Evolutionary conservation across 495 filamentous ascomycete genomes (phyloP).

Genomic region (Oidiodendron maius): DNA sequence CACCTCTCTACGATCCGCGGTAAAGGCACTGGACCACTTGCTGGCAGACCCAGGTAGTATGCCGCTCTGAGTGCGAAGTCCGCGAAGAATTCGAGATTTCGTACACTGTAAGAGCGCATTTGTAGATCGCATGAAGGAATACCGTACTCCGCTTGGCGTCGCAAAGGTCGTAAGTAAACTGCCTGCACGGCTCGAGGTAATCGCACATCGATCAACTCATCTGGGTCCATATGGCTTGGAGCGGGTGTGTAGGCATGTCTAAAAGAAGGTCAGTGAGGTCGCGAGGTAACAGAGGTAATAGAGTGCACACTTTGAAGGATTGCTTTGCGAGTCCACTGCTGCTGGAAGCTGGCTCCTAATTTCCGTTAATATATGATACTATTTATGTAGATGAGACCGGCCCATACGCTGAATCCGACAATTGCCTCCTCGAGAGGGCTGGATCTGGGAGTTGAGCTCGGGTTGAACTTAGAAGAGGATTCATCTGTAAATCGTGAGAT

Average conservation of each 20-base stretch:
- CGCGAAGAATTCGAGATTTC: slow-evolving; percentile 88
- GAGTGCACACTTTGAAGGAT: background rate
- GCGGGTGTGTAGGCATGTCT: background rate
- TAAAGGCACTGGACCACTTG: slow-evolving; percentile 82
- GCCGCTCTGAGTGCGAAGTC: slow-evolving; percentile 94
- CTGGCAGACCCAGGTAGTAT: slow-evolving; percentile 86
- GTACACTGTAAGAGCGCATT: slow-evolving; percentile 82
- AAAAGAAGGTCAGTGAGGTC: background rate
- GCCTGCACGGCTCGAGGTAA: slow-evolving; percentile 75
- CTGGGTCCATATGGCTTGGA: background rate
- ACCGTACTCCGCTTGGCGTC: slow-evolving; percentile 64
- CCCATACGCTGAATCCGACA: background rate
- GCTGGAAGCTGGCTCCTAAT: background rate
- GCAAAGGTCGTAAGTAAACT: slow-evolving; percentile 78
- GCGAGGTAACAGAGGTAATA: background rate
- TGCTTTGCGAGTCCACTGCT: background rate
- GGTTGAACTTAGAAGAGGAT: background rate
- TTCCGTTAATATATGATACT: background rate
- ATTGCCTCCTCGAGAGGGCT: background rate
- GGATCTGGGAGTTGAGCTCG: background rate
- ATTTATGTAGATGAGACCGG: background rate
- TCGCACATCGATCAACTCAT: slow-evolving; percentile 31
- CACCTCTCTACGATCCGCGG: slow-evolving; percentile 82
- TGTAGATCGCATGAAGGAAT: slow-evolving; percentile 86
- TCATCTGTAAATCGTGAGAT: slow-evolving; percentile 3